Base-by-base conservation (phyloP, 2,329 filamentous ascomycete species). In the Nigrospora sphaerica region DNA sequence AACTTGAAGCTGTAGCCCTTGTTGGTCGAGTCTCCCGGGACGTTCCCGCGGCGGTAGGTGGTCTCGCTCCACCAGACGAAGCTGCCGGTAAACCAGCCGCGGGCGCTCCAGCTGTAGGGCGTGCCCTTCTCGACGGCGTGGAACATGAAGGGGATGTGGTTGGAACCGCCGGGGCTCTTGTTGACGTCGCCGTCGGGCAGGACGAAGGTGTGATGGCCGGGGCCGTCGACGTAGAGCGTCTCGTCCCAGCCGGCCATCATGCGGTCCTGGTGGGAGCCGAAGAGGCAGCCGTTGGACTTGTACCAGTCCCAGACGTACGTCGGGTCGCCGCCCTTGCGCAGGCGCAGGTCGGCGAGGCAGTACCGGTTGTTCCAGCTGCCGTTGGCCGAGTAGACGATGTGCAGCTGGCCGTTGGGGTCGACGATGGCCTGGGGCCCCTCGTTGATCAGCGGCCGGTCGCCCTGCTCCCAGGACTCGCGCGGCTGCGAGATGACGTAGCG, bases 221-320 rank as follows among this genome's bases (percentile, higher is more conserved):
- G 55, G 18, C 56, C 56, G 37, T 57, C 49, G 33, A 57, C 48
- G 31, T 46, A 42, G 1, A 52, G 35, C 0, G 56, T 58, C 11
- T 50, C 47, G 35, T 57, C 54, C 56, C 56, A 58, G 2, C 56
- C 56, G 4, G 23, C 6, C 56, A 57, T 57, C 55, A 58, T 58
- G 19, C 46, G 43, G 32, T 47, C 46, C 44, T 55, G 54, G 28
- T 53, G 38, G 3, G 55, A 57, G 14, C 56, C 56, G 39, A 58
- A 56, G 0, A 58, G 50, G 36, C 56, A 58, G 31, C 56, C 56
- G 32, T 57, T 57, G 3, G 55, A 57, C 53, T 58, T 58, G 41
- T 57, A 56, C 55, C 55, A 58, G 41, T 58, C 55, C 56, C 55
- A 57, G 2, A 56, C 53, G 40, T 57, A 51, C 0, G 55, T 54